Percentiles rank a stretch among this genome's conserved stretches.
phyloP scores from a whole-genome alignment of 768 basidiomycete species.

The Brasilioporus rufonigricans region DNA sequence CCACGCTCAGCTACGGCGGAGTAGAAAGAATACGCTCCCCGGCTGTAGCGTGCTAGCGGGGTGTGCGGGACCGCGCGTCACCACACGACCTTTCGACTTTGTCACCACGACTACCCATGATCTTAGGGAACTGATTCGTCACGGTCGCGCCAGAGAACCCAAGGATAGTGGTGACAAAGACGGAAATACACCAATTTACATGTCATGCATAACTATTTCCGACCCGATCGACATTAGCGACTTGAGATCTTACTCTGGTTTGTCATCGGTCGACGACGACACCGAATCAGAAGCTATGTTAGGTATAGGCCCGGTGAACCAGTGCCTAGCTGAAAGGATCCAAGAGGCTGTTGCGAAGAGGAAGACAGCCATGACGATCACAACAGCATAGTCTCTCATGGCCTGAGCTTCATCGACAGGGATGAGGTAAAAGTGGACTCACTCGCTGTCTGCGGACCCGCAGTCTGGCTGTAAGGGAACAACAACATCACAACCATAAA shows the following conservation, averaged over 20 bases:
- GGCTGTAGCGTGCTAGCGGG: background rate
- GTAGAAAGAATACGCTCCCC: background rate
- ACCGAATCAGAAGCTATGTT: conserved; percentile 20
- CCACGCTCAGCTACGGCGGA: background rate
- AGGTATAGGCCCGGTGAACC: conserved; percentile 35
- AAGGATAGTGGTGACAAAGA: background rate
- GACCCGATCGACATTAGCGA: background rate
- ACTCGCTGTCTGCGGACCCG: conserved; percentile 34
- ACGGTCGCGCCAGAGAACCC: background rate
- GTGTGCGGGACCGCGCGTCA: background rate
- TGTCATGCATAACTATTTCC: background rate
- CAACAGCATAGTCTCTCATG: conserved; percentile 21
- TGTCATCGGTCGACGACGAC: background rate
- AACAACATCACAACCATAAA: no score
- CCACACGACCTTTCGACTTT: background rate
- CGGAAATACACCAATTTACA: background rate
- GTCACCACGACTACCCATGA: background rate
- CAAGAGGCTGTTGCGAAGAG: conserved; percentile 32
- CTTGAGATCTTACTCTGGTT: background rate
- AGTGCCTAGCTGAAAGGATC: conserved; percentile 34
- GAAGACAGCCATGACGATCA: conserved; percentile 33
- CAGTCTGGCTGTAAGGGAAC: conserved; percentile 18
- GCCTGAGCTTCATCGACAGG: background rate
- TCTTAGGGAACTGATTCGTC: background rate
- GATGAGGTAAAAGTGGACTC: conserved; percentile 6